phyloP scores from a whole-genome alignment of 108 stramenopile genomes.

The Parmales sp. region DNA sequence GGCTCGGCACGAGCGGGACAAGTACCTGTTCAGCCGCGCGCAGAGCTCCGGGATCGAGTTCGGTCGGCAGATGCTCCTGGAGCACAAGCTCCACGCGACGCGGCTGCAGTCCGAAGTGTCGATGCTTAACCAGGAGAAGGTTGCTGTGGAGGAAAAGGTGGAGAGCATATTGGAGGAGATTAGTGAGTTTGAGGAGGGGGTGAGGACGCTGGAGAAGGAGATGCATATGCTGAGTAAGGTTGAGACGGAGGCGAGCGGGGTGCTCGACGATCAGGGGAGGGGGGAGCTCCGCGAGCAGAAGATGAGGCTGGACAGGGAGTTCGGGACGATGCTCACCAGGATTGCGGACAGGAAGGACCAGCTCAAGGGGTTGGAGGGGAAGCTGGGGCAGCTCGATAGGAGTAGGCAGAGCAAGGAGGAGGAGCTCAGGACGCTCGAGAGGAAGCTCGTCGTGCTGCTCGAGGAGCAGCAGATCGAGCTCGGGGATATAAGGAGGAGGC shows the following conservation, averaged over 20 bases:
- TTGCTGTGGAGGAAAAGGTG: conserved; percentile 59
- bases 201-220: conserved; percentile 59
- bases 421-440: conserved; percentile 61
- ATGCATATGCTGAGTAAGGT: conserved; percentile 62
- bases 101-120: conserved; percentile 67
- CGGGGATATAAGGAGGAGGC: conserved; percentile 50
- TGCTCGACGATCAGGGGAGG: conserved; percentile 40
- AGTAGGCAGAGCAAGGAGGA: conserved; percentile 63
- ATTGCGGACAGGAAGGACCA: conserved; percentile 67
- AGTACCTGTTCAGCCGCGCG: conserved; percentile 65
- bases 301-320: conserved; percentile 66
- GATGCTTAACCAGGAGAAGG: conserved; percentile 68
- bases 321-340: conserved; percentile 63
- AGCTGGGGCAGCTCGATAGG: conserved; percentile 47
- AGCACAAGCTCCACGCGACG: conserved; percentile 81
- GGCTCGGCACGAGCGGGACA: conserved; percentile 61
- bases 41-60: conserved; percentile 76
- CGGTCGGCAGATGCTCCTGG: conserved; percentile 75
- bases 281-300: conserved; percentile 62
- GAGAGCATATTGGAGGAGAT: conserved; percentile 55
- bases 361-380: conserved; percentile 49
- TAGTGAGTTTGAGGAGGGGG: conserved; percentile 59
- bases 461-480: conserved; percentile 79
- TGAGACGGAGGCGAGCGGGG: conserved; percentile 53
- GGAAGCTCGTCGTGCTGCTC: conserved; percentile 73